phyloP scores from a whole-genome alignment of 306 rosid species.

The Geum urbanum region DNA sequence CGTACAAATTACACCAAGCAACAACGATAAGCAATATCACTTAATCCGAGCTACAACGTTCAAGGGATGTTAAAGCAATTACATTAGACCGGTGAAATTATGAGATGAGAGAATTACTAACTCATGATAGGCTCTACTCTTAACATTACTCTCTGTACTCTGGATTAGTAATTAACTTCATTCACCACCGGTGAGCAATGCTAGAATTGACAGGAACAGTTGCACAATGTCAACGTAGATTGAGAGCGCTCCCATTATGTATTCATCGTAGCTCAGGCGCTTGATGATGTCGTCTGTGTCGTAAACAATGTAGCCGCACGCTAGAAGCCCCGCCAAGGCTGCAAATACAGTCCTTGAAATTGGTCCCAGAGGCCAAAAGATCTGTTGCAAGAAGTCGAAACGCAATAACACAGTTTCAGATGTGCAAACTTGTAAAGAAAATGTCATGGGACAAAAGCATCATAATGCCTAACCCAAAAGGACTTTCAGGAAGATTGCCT shows the following conservation, averaged over 20 bases:
- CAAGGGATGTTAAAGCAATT: background rate
- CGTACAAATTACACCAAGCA: background rate
- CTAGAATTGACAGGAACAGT: conserved; percentile 23
- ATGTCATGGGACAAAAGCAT: too few relatives aligned
- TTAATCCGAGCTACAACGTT: background rate
- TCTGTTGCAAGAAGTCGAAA: conserved; percentile 7
- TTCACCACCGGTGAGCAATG: background rate
- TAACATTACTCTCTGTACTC: background rate
- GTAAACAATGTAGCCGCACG: conserved; percentile 26
- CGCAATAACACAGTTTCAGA: too few relatives aligned
- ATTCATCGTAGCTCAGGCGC: conserved; percentile 30
- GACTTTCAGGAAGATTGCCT: too few relatives aligned
- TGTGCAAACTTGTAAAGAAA: too few relatives aligned
- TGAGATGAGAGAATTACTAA: background rate
- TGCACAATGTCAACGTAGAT: conserved; percentile 27
- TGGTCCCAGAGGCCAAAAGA: conserved; percentile 25
- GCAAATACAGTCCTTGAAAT: conserved; percentile 20
- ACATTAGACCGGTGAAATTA: too few relatives aligned
- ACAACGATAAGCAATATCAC: too few relatives aligned
- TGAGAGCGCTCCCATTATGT: conserved; percentile 26
- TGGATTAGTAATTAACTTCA: background rate
- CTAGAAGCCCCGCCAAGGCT: conserved; percentile 15
- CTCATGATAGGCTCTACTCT: background rate
- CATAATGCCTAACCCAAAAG: background rate
- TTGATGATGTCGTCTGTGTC: conserved; percentile 35